These are phyloP conservation scores for Ilyonectria mors-panacis DNA, from an alignment of 2,329 filamentous ascomycete species.

Conservation along the genomic window DNA sequence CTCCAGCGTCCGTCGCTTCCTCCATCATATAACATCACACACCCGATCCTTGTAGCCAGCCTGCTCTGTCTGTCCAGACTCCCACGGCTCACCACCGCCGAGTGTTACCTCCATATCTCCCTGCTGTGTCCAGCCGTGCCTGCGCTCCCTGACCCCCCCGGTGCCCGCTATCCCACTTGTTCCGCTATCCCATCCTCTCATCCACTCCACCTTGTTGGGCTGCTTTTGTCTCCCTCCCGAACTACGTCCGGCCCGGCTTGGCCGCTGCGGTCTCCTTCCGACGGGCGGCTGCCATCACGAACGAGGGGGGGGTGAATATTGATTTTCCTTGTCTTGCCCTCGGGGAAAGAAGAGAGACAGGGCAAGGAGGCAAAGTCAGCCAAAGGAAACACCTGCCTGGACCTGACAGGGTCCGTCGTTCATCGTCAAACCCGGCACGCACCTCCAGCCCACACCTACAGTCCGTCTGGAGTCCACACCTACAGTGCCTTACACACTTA, in stretches of 20 bases:
- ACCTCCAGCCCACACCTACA: not conserved
- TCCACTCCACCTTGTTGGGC: not conserved
- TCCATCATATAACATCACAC: not conserved
- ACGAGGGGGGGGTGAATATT: slow-evolving; percentile 10
- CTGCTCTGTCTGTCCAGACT: not conserved
- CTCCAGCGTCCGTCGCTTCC: not conserved
- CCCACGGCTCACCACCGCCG: not conserved
- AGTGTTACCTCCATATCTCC: slow-evolving; percentile 2
- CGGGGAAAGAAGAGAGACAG: slow-evolving; percentile 8
- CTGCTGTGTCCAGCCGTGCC: not conserved
- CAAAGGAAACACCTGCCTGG: not conserved
- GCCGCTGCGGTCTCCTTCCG: slow-evolving; percentile 23
- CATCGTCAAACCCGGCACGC: slow-evolving; percentile 2
- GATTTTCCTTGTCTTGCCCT: slow-evolving; percentile 8
- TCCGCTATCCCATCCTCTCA: not conserved
- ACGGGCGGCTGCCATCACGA: slow-evolving; percentile 17
- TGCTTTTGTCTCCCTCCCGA: not conserved
- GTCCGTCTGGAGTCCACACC: not conserved
- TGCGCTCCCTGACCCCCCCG: not conserved
- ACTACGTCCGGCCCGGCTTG: slow-evolving; percentile 11
- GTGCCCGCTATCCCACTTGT: not conserved
- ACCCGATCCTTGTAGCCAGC: not conserved
- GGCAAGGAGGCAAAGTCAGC: slow-evolving; percentile 1
- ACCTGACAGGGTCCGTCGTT: not conserved
- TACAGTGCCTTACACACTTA: not conserved